These are phyloP conservation scores for Exophiala xenobiotica DNA, from an alignment of 2,329 filamentous ascomycete species.

Conservation along the genomic window DNA sequence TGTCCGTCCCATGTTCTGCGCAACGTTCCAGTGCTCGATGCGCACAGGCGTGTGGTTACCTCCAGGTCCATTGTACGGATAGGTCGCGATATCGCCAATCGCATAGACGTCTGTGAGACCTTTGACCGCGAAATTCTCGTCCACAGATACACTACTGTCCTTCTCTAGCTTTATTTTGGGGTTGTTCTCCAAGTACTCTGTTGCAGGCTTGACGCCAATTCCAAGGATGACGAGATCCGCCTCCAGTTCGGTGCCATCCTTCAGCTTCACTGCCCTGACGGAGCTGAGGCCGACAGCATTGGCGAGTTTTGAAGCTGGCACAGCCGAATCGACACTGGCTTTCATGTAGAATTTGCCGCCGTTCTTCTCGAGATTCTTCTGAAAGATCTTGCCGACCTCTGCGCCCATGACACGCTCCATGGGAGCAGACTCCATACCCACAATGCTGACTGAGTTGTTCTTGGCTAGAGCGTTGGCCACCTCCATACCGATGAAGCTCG, in stretches of 20 bases:
- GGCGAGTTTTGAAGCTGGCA: slow-evolving; percentile 65
- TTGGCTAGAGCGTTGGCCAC: slow-evolving; percentile 78
- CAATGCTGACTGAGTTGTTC: slow-evolving; percentile 78
- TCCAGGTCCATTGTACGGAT: slow-evolving; percentile 88
- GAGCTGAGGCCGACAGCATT: slow-evolving; percentile 46
- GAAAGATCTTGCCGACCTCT: slow-evolving; percentile 77
- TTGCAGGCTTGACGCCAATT: slow-evolving; percentile 83
- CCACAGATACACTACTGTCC: slow-evolving; percentile 81
- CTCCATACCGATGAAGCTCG: slow-evolving; percentile 98
- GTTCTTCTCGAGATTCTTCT: slow-evolving; percentile 74
- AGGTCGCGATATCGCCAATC: slow-evolving; percentile 91
- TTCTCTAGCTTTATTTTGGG: slow-evolving; percentile 67
- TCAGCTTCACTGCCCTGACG: slow-evolving; percentile 77
- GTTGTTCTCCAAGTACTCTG: slow-evolving; percentile 76
- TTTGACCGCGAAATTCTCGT: slow-evolving; percentile 74
- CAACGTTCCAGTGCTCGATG: slow-evolving; percentile 97
- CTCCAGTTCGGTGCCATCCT: slow-evolving; percentile 79
- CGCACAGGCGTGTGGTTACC: slow-evolving; percentile 70
- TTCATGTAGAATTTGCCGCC: slow-evolving; percentile 86
- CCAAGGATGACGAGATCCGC: slow-evolving; percentile 91
- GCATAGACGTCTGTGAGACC: slow-evolving; percentile 84
- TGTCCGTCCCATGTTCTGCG: slow-evolving; percentile 82
- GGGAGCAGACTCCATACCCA: slow-evolving; percentile 85
- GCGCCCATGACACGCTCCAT: slow-evolving; percentile 83
- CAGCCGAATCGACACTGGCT: slow-evolving; percentile 78